Conservation (phyloP, 805 yeast species). For the Yamadazyma paraphyllophila region DNA sequence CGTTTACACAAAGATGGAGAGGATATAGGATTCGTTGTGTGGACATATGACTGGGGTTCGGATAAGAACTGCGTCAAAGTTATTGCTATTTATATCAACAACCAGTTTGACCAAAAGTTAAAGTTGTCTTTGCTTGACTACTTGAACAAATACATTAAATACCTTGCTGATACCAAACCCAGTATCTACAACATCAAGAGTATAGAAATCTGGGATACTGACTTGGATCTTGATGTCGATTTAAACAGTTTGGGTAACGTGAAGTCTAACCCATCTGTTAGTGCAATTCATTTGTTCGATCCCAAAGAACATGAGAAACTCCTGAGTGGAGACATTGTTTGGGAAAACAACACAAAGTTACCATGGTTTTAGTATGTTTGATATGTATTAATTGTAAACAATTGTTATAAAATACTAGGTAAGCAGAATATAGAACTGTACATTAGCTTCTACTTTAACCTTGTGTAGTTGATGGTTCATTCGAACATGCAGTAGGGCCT, state of each 20-base stretch:
- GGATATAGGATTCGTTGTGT: conserved; percentile 29
- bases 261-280: conserved; percentile 32
- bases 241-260: conserved; percentile 18
- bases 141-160: conserved; percentile 11
- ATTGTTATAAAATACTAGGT: too few relatives aligned
- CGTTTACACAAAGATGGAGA: conserved; percentile 18
- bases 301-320: conserved; percentile 25
- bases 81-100: conserved; percentile 11
- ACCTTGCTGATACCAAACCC: not conserved
- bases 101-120: conserved; percentile 9
- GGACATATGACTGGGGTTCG: conserved; percentile 36
- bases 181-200: conserved; percentile 11
- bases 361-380: conserved; percentile 35
- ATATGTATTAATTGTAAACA: too few relatives aligned
- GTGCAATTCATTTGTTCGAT: conserved; percentile 32
- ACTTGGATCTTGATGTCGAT: conserved; percentile 9
- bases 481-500: too few relatives aligned
- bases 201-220: conserved; percentile 37
- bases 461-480: too few relatives aligned
- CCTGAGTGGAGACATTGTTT: conserved; percentile 25
- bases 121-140: conserved; percentile 3
- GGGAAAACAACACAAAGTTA: conserved; percentile 43
- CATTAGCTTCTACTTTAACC: too few relatives aligned
- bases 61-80: conserved; percentile 8
- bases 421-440: too few relatives aligned